Conservation (phyloP, 2,329 filamentous ascomycete genomes). For the Pseudopyricularia cyperi region DNA sequence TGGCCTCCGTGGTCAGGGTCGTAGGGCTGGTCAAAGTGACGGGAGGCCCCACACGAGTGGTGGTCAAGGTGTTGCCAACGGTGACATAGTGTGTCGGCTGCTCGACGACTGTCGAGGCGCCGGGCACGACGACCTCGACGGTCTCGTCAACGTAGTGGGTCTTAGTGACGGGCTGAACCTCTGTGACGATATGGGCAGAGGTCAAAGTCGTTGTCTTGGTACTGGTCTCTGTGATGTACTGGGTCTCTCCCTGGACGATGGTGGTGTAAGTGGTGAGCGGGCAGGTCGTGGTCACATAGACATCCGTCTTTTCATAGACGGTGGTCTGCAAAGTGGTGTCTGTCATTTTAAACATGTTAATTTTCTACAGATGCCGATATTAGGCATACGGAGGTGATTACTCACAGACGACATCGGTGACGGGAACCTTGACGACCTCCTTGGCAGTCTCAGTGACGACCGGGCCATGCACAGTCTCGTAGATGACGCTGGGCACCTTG, state of each 20-base stretch:
- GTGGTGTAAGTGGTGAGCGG: conserved; percentile 28
- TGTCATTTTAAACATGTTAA: conserved; percentile 5
- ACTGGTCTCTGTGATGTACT: conserved; percentile 26
- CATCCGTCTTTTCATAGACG: conserved; percentile 6
- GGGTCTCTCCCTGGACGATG: conserved; percentile 24
- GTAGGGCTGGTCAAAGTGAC: conserved; percentile 17
- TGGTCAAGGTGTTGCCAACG: conserved; percentile 17
- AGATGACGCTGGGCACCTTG: conserved; percentile 13
- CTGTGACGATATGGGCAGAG: conserved; percentile 20
- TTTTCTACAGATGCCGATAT: conserved; percentile 16
- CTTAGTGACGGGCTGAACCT: conserved; percentile 26
- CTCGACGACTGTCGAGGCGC: conserved; percentile 19
- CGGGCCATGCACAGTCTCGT: conserved; percentile 19
- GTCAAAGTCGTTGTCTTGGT: conserved; percentile 26
- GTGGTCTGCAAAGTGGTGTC: conserved; percentile 2
- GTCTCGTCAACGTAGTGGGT: conserved; percentile 26
- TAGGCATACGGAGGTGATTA: not conserved
- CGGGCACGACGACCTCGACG: conserved; percentile 21
- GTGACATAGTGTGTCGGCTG: conserved; percentile 18
- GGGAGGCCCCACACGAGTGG: conserved; percentile 11
- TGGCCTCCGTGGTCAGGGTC: conserved; percentile 11
- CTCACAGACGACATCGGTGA: conserved; percentile 19
- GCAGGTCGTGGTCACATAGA: conserved; percentile 24
- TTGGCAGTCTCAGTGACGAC: conserved; percentile 22
- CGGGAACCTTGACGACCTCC: conserved; percentile 26